phyloP scores from a whole-genome alignment of 2,329 filamentous ascomycete genomes.

The Plenodomus tracheiphilus region DNA sequence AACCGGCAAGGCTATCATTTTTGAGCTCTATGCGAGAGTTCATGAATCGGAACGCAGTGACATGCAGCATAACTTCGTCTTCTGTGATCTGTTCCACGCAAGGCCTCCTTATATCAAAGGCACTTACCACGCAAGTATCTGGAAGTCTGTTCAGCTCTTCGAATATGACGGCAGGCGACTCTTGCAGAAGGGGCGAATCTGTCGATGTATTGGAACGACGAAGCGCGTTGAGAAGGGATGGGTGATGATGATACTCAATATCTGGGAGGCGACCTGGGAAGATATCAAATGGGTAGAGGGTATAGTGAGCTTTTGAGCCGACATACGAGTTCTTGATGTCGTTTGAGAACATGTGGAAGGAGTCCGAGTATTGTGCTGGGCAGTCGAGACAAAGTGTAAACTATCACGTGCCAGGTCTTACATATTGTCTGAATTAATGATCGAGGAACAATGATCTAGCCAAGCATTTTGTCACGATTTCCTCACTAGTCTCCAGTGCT shows the following conservation, averaged over 20 bases:
- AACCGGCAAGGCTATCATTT: conserved; percentile 52
- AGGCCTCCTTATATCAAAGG: conserved; percentile 58
- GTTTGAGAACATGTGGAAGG: too few species aligned
- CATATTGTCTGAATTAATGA: too few species aligned
- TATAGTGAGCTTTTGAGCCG: conserved; percentile 38
- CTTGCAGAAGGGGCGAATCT: conserved; percentile 48
- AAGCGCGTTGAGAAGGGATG: conserved; percentile 49
- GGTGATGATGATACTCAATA: conserved; percentile 53
- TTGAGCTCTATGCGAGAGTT: conserved; percentile 68
- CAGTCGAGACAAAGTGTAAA: too few species aligned
- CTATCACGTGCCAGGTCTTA: too few species aligned
- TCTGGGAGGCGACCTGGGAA: conserved; percentile 58
- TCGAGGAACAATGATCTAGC: too few species aligned
- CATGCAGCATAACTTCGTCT: conserved; percentile 64
- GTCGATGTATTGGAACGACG: conserved; percentile 55
- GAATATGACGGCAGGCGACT: conserved; percentile 53
- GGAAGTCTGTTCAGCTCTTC: conserved; percentile 51
- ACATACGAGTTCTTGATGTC: too few species aligned
- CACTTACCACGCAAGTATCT: conserved; percentile 48
- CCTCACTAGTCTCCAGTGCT: background rate
- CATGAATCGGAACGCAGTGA: conserved; percentile 60
- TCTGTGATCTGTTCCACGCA: conserved; percentile 65
- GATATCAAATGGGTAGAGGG: conserved; percentile 57
- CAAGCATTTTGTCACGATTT: background rate
- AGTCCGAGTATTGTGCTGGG: too few species aligned